Evolutionary conservation across 73 alveolate species (phyloP).

Genomic region (Breviolum minutum): DNA sequence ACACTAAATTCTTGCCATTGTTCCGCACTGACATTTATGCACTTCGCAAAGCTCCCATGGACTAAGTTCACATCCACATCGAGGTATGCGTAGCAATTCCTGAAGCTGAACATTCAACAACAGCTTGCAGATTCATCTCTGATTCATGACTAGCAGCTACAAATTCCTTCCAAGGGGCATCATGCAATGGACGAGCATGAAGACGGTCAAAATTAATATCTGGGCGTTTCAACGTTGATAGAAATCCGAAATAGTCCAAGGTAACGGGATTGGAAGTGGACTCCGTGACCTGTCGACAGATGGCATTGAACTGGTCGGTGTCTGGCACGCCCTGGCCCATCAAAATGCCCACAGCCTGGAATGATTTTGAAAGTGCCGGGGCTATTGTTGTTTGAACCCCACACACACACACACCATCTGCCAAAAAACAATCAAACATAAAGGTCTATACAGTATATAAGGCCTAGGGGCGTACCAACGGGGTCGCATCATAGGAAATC

Average conservation of each 20-base stretch:
- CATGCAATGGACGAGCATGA: not conserved
- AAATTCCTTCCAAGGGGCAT: not conserved
- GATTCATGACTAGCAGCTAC: not conserved
- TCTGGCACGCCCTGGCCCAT: too few relatives aligned
- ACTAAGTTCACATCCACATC: not conserved
- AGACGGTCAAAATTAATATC: not conserved
- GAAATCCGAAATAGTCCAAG: too few relatives aligned
- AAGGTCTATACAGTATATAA: too few relatives aligned
- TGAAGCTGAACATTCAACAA: not conserved
- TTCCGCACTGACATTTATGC: not conserved
- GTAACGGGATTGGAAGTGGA: too few relatives aligned
- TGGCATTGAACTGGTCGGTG: too few relatives aligned
- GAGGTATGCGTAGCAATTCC: not conserved
- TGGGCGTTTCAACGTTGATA: too few relatives aligned
- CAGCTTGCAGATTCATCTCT: not conserved
- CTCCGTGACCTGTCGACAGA: too few relatives aligned
- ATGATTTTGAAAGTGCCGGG: too few relatives aligned
- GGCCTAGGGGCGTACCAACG: not conserved
- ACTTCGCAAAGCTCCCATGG: not conserved
- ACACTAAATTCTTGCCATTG: not conserved
- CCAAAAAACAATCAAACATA: too few relatives aligned
- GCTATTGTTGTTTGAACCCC: too few relatives aligned
- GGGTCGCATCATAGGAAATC: slow-evolving; percentile 2
- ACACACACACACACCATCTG: too few relatives aligned
- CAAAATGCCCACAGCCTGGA: too few relatives aligned